Evolutionary conservation across 2,329 filamentous ascomycete species (phyloP).

Genomic region (Fusarium drepaniforme): DNA sequence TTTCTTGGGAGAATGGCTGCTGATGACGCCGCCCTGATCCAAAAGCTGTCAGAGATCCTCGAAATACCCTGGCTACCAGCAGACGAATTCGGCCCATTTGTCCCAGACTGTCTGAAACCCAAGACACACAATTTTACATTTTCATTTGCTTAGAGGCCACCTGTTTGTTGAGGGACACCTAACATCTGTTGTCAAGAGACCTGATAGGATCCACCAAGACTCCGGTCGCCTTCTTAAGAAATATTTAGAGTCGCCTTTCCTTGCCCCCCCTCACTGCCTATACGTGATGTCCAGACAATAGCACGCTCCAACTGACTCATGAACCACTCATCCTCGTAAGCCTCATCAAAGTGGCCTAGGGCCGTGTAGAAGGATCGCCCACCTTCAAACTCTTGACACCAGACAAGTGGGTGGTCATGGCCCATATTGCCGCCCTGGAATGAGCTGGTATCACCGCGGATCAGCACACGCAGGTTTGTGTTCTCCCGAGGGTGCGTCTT

Average conservation of each 20-base stretch:
- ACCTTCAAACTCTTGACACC: conserved; percentile 13
- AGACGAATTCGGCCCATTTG: background rate
- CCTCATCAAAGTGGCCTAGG: conserved; percentile 29
- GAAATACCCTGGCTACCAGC: background rate
- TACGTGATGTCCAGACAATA: conserved; percentile 2
- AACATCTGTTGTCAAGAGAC: too few species aligned
- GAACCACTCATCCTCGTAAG: conserved; percentile 23
- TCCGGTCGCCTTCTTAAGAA: too few species aligned
- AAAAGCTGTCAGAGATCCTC: background rate
- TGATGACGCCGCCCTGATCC: background rate
- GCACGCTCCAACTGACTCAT: conserved; percentile 11
- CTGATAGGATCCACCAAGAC: too few species aligned
- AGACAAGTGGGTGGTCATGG: conserved; percentile 1
- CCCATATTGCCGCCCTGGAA: background rate
- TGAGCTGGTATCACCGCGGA: background rate
- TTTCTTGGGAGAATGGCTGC: background rate
- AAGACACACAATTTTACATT: background rate
- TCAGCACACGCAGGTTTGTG: background rate
- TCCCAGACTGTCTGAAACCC: background rate
- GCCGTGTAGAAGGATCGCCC: conserved; percentile 28
- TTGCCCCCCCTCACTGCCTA: background rate
- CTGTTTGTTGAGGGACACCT: too few species aligned
- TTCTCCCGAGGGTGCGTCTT: background rate
- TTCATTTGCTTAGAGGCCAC: background rate
- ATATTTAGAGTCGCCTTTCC: too few species aligned